Evolutionary conservation across 2,329 filamentous ascomycete species (phyloP).

Genomic region (Sporothrix sp.): DNA sequence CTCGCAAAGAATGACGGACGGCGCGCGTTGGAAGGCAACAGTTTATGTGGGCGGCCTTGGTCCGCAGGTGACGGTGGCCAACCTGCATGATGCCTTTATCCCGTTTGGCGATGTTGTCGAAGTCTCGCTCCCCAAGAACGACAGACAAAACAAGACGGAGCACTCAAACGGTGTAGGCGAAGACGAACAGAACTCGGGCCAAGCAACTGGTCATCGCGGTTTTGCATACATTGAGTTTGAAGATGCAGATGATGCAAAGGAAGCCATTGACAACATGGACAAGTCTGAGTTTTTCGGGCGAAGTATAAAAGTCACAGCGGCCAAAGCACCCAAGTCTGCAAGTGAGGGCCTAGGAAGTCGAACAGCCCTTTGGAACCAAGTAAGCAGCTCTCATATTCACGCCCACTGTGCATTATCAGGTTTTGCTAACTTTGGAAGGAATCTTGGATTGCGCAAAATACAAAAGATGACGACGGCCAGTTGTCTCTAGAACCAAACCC

Average conservation of each 20-base stretch:
- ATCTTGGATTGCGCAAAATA: constrained; percentile 83
- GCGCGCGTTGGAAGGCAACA: constrained; percentile 76
- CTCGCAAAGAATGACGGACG: constrained; percentile 71
- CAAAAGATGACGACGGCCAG: constrained; percentile 70
- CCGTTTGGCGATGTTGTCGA: constrained; percentile 95
- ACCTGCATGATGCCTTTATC: constrained; percentile 82
- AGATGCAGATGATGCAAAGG: constrained; percentile 71
- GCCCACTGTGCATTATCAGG: neutral
- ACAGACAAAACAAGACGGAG: constrained; percentile 59
- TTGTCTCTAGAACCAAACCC: constrained; percentile 46
- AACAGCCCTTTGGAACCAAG: constrained; percentile 95
- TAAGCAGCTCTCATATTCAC: constrained; percentile 31
- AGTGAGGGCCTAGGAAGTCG: constrained; percentile 85
- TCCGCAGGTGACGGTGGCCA: constrained; percentile 61
- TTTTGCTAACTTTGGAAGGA: constrained; percentile 48
- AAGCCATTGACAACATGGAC: constrained; percentile 99
- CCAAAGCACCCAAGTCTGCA: constrained; percentile 82
- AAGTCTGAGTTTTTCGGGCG: constrained; percentile 90
- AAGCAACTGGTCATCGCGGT: constrained; percentile 54
- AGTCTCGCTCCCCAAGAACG: constrained; percentile 80
- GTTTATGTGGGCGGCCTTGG: constrained; percentile 88
- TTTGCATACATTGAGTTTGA: constrained; percentile 98
- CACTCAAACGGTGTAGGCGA: neutral
- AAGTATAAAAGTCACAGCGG: constrained; percentile 82
- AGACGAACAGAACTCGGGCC: neutral